Evolutionary conservation across 805 yeast genomes (phyloP).

Genomic region (Yamadazyma sp.): DNA sequence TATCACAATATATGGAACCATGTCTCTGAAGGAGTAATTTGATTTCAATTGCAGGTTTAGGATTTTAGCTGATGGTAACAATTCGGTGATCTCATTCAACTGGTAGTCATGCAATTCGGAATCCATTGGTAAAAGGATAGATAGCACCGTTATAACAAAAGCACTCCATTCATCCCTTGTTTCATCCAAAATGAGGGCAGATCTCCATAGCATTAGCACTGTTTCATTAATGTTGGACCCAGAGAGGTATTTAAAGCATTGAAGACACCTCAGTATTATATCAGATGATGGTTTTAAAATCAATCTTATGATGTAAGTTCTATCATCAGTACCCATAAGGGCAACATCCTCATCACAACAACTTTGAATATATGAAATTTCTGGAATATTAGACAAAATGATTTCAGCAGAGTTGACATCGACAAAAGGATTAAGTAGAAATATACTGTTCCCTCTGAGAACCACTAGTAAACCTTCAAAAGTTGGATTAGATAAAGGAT

Average conservation of each 20-base stretch:
- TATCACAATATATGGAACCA: conserved; percentile 60
- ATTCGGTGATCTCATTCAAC: conserved; percentile 26
- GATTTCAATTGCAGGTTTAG: conserved; percentile 24
- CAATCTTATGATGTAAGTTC: conserved; percentile 27
- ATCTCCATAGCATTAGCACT: conserved; percentile 63
- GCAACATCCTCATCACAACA: conserved; percentile 28
- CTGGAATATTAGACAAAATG: conserved; percentile 7
- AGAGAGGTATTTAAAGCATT: conserved; percentile 49
- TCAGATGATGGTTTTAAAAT: conserved; percentile 43
- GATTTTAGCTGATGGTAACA: conserved; percentile 29
- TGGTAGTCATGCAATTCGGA: conserved; percentile 13
- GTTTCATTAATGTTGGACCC: conserved; percentile 58
- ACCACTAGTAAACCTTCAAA: conserved; percentile 47
- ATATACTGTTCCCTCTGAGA: conserved; percentile 33
- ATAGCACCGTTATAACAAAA: conserved; percentile 48
- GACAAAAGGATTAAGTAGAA: conserved; percentile 57
- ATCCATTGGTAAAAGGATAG: conserved; percentile 47
- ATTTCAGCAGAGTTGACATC: conserved; percentile 20
- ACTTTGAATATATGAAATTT: conserved; percentile 22
- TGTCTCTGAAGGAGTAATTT: conserved; percentile 45
- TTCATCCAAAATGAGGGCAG: conserved; percentile 45
- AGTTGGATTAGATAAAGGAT: conserved; percentile 28
- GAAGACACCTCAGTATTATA: conserved; percentile 44
- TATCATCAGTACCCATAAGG: conserved; percentile 19
- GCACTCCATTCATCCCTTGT: conserved; percentile 58